Conservation (phyloP, 2,329 filamentous ascomycete genomes). For the Diaporthe ilicicola region DNA sequence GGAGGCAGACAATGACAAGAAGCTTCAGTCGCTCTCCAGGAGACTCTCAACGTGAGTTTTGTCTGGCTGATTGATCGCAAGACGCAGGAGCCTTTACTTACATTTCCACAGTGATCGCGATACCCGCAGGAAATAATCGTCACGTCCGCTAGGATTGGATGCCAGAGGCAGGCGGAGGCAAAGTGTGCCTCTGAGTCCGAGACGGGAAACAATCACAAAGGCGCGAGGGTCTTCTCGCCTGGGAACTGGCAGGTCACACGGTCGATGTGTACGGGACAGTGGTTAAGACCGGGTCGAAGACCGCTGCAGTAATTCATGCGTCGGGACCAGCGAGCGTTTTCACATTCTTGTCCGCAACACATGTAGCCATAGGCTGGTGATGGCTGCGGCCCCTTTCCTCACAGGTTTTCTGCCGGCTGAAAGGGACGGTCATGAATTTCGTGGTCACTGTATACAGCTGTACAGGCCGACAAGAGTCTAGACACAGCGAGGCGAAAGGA, state of each 20-base stretch:
- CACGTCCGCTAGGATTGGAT: not conserved
- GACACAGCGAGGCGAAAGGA: conserved; percentile 25
- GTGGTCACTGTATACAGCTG: conserved; percentile 22
- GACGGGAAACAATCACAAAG: conserved; percentile 19
- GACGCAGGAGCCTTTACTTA: not conserved
- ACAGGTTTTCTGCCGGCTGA: conserved; percentile 2
- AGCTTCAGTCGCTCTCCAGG: conserved; percentile 85
- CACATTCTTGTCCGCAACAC: conserved; percentile 22
- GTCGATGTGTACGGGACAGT: conserved; percentile 19
- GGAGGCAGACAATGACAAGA: conserved; percentile 92
- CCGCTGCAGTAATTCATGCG: conserved; percentile 21
- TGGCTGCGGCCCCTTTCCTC: conserved; percentile 3
- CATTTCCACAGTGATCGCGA: conserved; percentile 27
- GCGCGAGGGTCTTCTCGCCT: not conserved
- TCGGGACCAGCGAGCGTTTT: conserved; percentile 19
- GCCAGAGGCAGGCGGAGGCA: conserved; percentile 4
- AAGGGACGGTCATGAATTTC: not conserved
- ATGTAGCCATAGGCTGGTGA: conserved; percentile 4
- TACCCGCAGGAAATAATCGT: conserved; percentile 29
- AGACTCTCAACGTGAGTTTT: conserved; percentile 91
- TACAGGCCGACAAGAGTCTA: conserved; percentile 25
- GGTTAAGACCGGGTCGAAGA: conserved; percentile 13
- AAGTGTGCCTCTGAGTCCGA: not conserved
- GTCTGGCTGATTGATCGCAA: not conserved
- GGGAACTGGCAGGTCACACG: not conserved